Evolutionary conservation across 169 alveolate species (phyloP), one percentile per base, ranked within the genome.

Genomic region (Plasmodium berghei): DNA sequence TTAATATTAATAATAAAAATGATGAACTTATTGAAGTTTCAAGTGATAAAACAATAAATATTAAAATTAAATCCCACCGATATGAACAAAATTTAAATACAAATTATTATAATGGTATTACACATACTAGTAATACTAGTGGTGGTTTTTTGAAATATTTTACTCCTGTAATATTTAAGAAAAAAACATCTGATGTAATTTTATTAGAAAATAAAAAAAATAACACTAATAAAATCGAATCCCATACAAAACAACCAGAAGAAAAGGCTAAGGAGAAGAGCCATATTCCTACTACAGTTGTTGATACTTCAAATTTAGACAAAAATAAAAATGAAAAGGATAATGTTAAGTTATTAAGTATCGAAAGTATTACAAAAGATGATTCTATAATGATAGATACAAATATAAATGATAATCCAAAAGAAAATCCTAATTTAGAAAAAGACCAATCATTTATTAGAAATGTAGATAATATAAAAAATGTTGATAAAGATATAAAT

Each of bases 21-120:
- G 72, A 59, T 40, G 74, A 86, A 58, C 46, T 70, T 46, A 86
- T 86, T 3, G 91, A 86, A 69, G 62, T 86, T 56, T 70, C 59
- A 18, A 58, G 61, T 63, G 91, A 54, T 24, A 59, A 64, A 6
- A 59, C 59, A n/a, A 26, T 86, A 18, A 87, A 70, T n/a, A n/a
- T 69, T 12, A 86, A 71, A 72, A 86, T 70, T 0, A 20, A 48
- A 0, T 55, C 71, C 0, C 66, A 83, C 4, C 45, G 70, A 22
- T 83, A 69, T 71, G 24, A 83, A 18, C 10, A 42, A 2, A 58
- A 66, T 6, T 14, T 56, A 1, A 62, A 63, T 1, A 22, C 48
- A 2, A 58, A 66, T 2, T 9, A 24, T 0, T 55, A 63, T 1
- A 59, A 69, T 9, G 55, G 16, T 26, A 26, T 46, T 55, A 42